Percentiles rank a stretch among this genome's conserved stretches.
phyloP scores from a whole-genome alignment of 1,139 yeast species.

The Nakaseomyces uthaithaninus region DNA sequence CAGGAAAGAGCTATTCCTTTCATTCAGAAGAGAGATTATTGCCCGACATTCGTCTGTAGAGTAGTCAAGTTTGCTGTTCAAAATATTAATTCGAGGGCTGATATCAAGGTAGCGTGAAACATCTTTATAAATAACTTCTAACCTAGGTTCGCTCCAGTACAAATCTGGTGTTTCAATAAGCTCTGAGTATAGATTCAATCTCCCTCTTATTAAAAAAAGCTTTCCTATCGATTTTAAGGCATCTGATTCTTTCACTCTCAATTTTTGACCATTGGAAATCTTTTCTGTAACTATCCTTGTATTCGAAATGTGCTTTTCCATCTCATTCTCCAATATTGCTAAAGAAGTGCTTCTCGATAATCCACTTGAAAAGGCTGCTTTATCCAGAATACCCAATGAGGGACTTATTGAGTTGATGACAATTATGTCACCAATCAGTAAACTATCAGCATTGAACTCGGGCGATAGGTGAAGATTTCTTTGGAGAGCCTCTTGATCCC shows the following conservation, averaged over 20 bases:
- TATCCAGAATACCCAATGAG: slow-evolving; percentile 53
- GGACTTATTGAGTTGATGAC: slow-evolving; percentile 46
- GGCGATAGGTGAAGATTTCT: slow-evolving; percentile 6
- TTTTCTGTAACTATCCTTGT: slow-evolving; percentile 60
- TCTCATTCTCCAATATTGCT: slow-evolving; percentile 63
- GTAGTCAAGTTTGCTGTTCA: slow-evolving; percentile 79
- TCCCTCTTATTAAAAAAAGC: slow-evolving; percentile 66
- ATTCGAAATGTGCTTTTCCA: slow-evolving; percentile 57
- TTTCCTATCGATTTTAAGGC: slow-evolving; percentile 66
- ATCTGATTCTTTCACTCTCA: slow-evolving; percentile 54
- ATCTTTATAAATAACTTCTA: slow-evolving; percentile 65
- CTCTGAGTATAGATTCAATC: slow-evolving; percentile 77
- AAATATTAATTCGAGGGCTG: slow-evolving; percentile 62
- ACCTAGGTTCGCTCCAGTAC: slow-evolving; percentile 84
- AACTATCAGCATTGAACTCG: slow-evolving; percentile 27
- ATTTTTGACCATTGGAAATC: slow-evolving; percentile 53
- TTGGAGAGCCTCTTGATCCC: slow-evolving; percentile 8
- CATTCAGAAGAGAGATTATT: slow-evolving; percentile 63
- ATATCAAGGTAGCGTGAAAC: slow-evolving; percentile 70
- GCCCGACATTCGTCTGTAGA: slow-evolving; percentile 85
- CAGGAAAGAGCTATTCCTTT: slow-evolving; percentile 63
- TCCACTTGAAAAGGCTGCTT: slow-evolving; percentile 85
- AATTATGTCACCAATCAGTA: slow-evolving; percentile 57
- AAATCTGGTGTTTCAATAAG: slow-evolving; percentile 86
- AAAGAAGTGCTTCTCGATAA: slow-evolving; percentile 77